Base-by-base conservation (phyloP, 164 flowering plant genomes). In the Macadamia tetraphylla region DNA sequence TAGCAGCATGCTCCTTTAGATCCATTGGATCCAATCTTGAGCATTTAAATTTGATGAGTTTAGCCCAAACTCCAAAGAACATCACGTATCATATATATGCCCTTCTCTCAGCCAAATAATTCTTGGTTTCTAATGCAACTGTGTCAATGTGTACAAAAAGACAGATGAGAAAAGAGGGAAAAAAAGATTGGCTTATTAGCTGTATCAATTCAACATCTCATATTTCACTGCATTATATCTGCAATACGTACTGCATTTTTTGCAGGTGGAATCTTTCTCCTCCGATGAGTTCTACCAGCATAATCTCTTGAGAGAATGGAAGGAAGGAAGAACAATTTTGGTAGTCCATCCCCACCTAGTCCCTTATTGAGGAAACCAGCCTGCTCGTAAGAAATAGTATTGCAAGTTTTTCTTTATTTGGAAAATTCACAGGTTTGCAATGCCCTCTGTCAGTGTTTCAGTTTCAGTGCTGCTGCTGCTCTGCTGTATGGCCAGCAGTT, bases 231-330 rank as follows among this genome's bases (percentile, higher is more conserved):
- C 14, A 31, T n/a, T 40, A 18, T 51, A 1, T 29, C 40, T 42
- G 7, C 40, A 14, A 29, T 46, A 29, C 43, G 53, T 32, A 61
- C 42, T 64, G 9, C 46, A 42, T 62, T 29, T 51, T 55, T 72
- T 35, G 75, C 84, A 83, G 88, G 43, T 11, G 53, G 73, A 10
- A 83, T 83, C 8, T 55, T 85, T 69, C 84, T 35, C 88, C 61
- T 83, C 83, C 29, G 75, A 83, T 44, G 92, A 84, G 69, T 85
- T 85, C 58, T 81, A 69, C 75, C 72, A 62, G 63, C 88, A 83
- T 42, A 74, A 64, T 32, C 83, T 85, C 71, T 73, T 85, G 71
- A 73, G 65, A 70, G 77, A 60, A 62, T 66, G 44, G 9, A 29
- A 14, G 29, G 60, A 58, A 49, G 10, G 56, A 17, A 63, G 49